phyloP scores from a whole-genome alignment of 345 rosid genomes.

The Boechera divaricarpa region DNA sequence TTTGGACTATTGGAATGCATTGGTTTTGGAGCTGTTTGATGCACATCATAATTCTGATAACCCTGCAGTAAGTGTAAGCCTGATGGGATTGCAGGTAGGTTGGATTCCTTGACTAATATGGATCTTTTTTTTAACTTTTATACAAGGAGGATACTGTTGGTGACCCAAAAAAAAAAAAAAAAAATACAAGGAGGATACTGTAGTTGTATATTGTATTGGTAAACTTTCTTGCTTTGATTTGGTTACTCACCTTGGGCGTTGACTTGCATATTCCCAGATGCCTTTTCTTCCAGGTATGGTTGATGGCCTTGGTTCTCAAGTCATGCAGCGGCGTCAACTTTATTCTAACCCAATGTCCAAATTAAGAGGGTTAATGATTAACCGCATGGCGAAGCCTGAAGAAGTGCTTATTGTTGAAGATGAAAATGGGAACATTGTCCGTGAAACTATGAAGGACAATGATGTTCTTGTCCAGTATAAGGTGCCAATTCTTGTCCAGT shows the following conservation, averaged over 20 bases:
- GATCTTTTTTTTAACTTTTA: not conserved
- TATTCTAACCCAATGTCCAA: constrained; percentile 87
- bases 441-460: constrained; percentile 99
- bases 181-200: not conserved
- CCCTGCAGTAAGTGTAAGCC: constrained; percentile 69
- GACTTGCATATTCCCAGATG: constrained; percentile 54
- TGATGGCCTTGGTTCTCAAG: constrained; percentile 82
- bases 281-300: constrained; percentile 78
- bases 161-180: too few species aligned
- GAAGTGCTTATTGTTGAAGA: constrained; percentile 99
- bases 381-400: constrained; percentile 99
- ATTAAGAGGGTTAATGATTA: constrained; percentile 92
- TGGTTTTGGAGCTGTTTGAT: constrained; percentile 93
- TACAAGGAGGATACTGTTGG: not conserved
- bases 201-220: not conserved
- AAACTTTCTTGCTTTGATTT: constrained; percentile 24
- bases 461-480: constrained; percentile 99
- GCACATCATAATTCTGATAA: constrained; percentile 81
- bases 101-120: constrained; percentile 22
- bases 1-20: constrained; percentile 96
- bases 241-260: constrained; percentile 29
- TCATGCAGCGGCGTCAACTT: constrained; percentile 88
- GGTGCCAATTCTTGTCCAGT: constrained; percentile 51
- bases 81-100: constrained; percentile 87
- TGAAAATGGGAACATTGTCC: constrained; percentile 99